Percentiles rank a stretch among this genome's conserved stretches.
Conservation (phyloP, 345 rosid species). For the Trapa incisa region DNA sequence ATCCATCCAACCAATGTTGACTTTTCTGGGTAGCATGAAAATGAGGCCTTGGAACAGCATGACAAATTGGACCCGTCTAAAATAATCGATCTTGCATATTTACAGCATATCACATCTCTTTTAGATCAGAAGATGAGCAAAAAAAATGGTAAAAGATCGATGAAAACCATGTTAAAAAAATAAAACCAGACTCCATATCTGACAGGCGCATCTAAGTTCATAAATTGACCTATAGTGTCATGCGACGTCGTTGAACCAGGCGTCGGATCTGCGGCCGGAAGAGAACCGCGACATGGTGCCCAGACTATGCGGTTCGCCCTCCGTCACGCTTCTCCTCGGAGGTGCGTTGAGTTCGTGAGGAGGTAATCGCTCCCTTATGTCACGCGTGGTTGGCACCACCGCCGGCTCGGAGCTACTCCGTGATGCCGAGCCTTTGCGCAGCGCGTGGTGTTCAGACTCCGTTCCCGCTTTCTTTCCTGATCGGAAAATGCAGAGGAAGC, state of each 20-base stretch:
- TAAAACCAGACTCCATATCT: no score
- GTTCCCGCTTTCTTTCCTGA: conserved; percentile 10
- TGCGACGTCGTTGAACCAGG: conserved; percentile 21
- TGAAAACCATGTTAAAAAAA: no score
- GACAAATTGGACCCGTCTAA: no score
- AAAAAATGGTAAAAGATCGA: no score
- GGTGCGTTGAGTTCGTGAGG: conserved; percentile 15
- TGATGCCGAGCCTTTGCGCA: conserved; percentile 9
- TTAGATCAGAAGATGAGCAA: no score
- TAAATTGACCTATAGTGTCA: no score
- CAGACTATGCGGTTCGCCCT: conserved; percentile 29
- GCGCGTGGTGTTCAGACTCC: conserved; percentile 12
- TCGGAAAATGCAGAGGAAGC: conserved; percentile 43
- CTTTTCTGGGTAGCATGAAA: no score
- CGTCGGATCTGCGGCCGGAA: conserved; percentile 48
- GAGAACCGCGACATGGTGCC: conserved; percentile 56
- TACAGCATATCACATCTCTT: no score
- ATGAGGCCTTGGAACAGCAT: no score
- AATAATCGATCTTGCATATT: no score
- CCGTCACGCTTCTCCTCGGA: conserved; percentile 23
- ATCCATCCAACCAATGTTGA: no score
- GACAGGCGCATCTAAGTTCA: no score
- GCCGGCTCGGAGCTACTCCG: not conserved
- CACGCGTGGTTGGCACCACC: conserved; percentile 7
- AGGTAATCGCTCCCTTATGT: conserved; percentile 51